These are phyloP conservation scores for Hanseniaspora thailandica DNA, from an alignment of 805 yeast genomes.

Conservation along the genomic window DNA sequence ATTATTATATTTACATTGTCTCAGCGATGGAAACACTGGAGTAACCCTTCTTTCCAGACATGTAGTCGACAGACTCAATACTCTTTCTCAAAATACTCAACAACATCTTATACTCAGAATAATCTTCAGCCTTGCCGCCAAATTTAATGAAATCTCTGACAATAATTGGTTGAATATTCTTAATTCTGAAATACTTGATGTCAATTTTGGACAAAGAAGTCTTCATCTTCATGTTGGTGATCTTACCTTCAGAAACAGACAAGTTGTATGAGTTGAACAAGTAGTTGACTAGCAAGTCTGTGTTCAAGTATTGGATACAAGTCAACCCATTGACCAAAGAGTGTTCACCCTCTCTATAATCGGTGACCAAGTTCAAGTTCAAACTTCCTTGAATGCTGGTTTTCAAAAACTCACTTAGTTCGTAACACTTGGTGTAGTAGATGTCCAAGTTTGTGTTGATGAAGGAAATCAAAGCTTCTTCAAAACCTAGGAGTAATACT, in stretches of 20 bases:
- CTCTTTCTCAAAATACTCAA: conserved; percentile 11
- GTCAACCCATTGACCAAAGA: conserved; percentile 13
- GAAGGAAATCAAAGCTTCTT: conserved; percentile 96
- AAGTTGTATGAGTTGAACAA: conserved; percentile 11
- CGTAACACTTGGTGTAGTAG: conserved; percentile 60
- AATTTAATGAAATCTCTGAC: conserved; percentile 8
- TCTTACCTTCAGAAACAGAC: conserved; percentile 10
- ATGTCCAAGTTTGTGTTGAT: conserved; percentile 61
- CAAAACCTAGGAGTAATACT: conserved; percentile 53
- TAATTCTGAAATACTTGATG: conserved; percentile 15
- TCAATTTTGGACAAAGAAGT: conserved; percentile 14
- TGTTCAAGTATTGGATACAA: conserved; percentile 13
- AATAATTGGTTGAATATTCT: conserved; percentile 14
- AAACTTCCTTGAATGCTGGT: conserved; percentile 1
- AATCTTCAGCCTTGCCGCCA: not conserved
- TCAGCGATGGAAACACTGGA: conserved; percentile 14
- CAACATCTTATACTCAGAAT: conserved; percentile 7
- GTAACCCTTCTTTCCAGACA: conserved; percentile 13
- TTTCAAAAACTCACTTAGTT: conserved; percentile 25
- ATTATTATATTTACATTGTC: conserved; percentile 10
- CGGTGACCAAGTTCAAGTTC: conserved; percentile 9
- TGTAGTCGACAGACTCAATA: conserved; percentile 13
- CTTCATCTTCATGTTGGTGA: conserved; percentile 13
- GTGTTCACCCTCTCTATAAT: conserved; percentile 4
- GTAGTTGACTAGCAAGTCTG: conserved; percentile 1